These are phyloP conservation scores for Saitozyma sp. DNA, from an alignment of 768 basidiomycete genomes.

Conservation along the genomic window DNA sequence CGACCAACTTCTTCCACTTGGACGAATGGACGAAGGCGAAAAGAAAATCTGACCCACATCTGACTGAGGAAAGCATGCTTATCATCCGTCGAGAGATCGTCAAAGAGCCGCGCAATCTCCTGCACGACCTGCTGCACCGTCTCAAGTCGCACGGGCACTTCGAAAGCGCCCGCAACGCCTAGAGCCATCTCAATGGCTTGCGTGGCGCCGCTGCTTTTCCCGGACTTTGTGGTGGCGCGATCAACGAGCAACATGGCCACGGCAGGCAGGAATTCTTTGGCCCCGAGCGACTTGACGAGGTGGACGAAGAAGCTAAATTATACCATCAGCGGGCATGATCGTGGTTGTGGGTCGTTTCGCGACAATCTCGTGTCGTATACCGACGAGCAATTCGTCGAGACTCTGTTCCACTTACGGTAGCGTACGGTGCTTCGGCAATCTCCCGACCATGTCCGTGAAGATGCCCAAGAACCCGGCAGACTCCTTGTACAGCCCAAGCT, in stretches of 20 bases:
- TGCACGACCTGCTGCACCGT: constrained; percentile 65
- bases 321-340: too few relatives aligned
- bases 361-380: background rate
- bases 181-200: constrained; percentile 71
- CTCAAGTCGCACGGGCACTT: constrained; percentile 31
- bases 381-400: background rate
- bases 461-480: constrained; percentile 66
- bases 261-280: constrained; percentile 75
- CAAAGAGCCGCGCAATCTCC: constrained; percentile 66
- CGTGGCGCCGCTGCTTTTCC: constrained; percentile 58
- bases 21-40: background rate
- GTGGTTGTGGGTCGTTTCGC: background rate
- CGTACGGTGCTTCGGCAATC: constrained; percentile 89
- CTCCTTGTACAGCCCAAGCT: constrained; percentile 3
- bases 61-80: constrained; percentile 58
- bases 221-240: constrained; percentile 68
- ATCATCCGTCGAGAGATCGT: constrained; percentile 27
- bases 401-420: constrained; percentile 63
- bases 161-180: constrained; percentile 55
- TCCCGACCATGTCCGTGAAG: constrained; percentile 88
- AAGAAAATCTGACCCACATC: constrained; percentile 56
- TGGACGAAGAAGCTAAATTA: constrained; percentile 77
- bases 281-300: constrained; percentile 76
- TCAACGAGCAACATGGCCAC: constrained; percentile 82
- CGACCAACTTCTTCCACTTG: too few relatives aligned